phyloP scores from a whole-genome alignment of 1,284 basidiomycete genomes.

The Grifola frondosa region DNA sequence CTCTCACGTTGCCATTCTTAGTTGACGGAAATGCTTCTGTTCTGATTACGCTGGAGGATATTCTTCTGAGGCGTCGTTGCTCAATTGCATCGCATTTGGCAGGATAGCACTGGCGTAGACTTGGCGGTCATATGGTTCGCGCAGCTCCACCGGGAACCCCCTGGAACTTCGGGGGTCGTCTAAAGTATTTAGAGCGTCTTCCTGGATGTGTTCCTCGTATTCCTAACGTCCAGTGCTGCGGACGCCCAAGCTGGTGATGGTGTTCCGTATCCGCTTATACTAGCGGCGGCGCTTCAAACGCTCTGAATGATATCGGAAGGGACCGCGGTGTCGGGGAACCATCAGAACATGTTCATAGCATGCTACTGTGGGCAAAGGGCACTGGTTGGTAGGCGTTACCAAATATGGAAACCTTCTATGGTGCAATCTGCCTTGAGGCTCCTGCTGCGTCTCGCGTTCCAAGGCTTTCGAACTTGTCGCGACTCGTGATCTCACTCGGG shows the following conservation, averaged over 20 bases:
- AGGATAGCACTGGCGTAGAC: too few relatives aligned
- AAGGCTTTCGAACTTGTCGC: too few relatives aligned
- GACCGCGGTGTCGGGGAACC: slow-evolving; percentile 6
- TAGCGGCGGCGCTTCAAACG: slow-evolving; percentile 11
- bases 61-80: slow-evolving; percentile 8
- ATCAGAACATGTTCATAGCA: slow-evolving; percentile 13
- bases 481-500: too few relatives aligned
- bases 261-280: slow-evolving; percentile 7
- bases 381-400: slow-evolving; percentile 14
- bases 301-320: slow-evolving; percentile 17
- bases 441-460: slow-evolving; percentile 1
- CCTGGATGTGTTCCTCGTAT: too few relatives aligned
- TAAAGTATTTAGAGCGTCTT: too few relatives aligned
- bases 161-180: too few relatives aligned
- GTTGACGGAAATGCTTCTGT: slow-evolving; percentile 5
- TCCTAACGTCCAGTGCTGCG: too few relatives aligned
- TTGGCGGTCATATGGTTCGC: too few relatives aligned
- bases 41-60: slow-evolving; percentile 12
- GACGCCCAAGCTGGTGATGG: background rate
- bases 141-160: too few relatives aligned
- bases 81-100: slow-evolving; percentile 1
- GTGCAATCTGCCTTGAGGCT: slow-evolving; percentile 25
- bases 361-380: slow-evolving; percentile 25
- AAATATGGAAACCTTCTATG: slow-evolving; percentile 13
- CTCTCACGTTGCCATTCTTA: slow-evolving; percentile 17